Percentiles rank a stretch among this genome's conserved stretches.
Evolutionary conservation across 129 eudicot species (phyloP).

Genomic region (Centaurea solstitialis): DNA sequence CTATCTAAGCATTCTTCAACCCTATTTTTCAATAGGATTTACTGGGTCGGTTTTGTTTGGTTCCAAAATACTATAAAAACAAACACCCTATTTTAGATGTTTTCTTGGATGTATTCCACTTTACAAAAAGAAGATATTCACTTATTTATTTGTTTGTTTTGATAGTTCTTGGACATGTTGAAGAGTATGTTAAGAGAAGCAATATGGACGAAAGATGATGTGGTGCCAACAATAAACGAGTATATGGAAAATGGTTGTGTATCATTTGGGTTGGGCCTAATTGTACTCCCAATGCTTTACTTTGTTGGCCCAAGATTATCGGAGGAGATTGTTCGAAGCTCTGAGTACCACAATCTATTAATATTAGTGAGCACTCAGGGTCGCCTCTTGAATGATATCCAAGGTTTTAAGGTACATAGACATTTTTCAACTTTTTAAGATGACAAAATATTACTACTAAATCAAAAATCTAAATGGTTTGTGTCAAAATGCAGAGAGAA

Average conservation of each 20-base stretch:
- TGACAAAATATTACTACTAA: neutral
- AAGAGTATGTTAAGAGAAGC: conserved; percentile 53
- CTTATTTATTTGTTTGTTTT: neutral
- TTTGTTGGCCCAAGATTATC: conserved; percentile 49
- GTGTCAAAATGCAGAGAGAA: conserved; percentile 57
- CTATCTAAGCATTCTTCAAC: neutral
- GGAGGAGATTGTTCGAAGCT: conserved; percentile 39
- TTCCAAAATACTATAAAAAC: too few relatives aligned
- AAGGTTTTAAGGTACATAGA: conserved; percentile 41
- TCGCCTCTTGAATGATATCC: conserved; percentile 56
- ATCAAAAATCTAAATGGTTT: neutral
- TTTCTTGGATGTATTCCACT: neutral
- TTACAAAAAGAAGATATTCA: neutral
- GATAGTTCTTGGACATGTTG: conserved; percentile 50
- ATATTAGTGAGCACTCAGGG: conserved; percentile 54
- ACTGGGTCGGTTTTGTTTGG: neutral
- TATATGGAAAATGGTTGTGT: conserved; percentile 52
- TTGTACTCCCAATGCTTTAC: conserved; percentile 56
- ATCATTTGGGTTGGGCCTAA: conserved; percentile 55
- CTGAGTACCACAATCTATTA: conserved; percentile 43
- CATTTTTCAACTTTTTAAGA: neutral
- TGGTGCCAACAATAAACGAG: conserved; percentile 45
- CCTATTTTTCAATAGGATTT: neutral
- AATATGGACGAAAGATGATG: conserved; percentile 33
- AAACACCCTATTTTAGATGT: neutral